Conservation (phyloP, 176 grass and related monocot species). For the Oryza meyeriana region DNA sequence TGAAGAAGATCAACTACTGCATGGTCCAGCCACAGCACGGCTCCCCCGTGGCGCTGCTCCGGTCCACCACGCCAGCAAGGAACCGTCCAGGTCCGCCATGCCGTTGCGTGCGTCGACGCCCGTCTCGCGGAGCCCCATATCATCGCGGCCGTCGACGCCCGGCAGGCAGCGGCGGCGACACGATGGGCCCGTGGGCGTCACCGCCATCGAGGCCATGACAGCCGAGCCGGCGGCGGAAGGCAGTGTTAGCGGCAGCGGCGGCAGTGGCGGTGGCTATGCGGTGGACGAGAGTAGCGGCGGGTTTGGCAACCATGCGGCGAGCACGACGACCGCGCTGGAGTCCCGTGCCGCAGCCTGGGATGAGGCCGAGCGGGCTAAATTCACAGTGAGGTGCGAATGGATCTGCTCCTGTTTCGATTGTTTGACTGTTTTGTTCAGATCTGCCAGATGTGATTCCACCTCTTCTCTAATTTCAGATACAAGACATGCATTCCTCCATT, state of each 20-base stretch:
- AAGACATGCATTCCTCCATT: too few species aligned
- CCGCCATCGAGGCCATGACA: not conserved
- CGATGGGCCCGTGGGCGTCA: not conserved
- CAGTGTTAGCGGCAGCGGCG: not conserved
- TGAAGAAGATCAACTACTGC: slow-evolving; percentile 80
- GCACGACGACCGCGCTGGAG: slow-evolving; percentile 47
- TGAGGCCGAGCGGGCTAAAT: slow-evolving; percentile 81
- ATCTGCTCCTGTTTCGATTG: not conserved
- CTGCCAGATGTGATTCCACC: not conserved
- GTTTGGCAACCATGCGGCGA: not conserved
- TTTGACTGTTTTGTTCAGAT: not conserved
- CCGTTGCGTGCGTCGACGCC: slow-evolving; percentile 75
- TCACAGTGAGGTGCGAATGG: slow-evolving; percentile 57
- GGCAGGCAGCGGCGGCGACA: slow-evolving; percentile 34
- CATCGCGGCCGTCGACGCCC: slow-evolving; percentile 72
- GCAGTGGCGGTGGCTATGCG: not conserved
- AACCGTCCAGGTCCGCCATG: slow-evolving; percentile 84
- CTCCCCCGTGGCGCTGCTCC: slow-evolving; percentile 18
- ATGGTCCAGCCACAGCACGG: slow-evolving; percentile 30
- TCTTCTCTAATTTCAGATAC: slow-evolving; percentile 42
- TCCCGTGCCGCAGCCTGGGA: slow-evolving; percentile 78
- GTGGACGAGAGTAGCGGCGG: not conserved
- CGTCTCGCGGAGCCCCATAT: slow-evolving; percentile 64
- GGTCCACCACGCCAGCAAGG: slow-evolving; percentile 90
- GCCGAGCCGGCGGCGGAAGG: not conserved